Evolutionary conservation across 2,329 filamentous ascomycete species (phyloP), one percentile per base, ranked within the genome.

Genomic region (Talaromyces sp.): DNA sequence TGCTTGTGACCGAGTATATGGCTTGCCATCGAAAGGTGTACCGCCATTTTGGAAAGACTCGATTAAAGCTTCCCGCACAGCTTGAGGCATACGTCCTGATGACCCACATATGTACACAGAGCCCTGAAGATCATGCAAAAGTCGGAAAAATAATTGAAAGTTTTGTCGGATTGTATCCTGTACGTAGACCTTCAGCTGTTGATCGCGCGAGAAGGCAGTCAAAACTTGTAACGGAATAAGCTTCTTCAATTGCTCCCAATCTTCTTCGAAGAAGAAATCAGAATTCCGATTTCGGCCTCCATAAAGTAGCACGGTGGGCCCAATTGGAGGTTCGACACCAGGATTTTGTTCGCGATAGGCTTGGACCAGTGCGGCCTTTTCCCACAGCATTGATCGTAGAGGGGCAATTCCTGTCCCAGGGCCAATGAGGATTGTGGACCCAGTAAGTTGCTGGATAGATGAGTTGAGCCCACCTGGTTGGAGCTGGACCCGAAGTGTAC

Each of bases 381-480:
- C 87, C 68, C 88, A 86, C n/a, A 94, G 80, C 61, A 97, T 80
- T 4, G 88, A 84, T 3, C 92, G 86, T 65, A 96, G 85, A 0
- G 93, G 92, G 0, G 92, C 93, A 29, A 97, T 78, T 6, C 92
- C 92, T 0, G 92, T 97, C 2, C 92, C 92, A 0, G 92, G 89
- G 1, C 87, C 91, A 48, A 97, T 84, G 65, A 92, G 85, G 30
- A 96, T 77, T 7, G 92, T 81, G 0, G 91, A 88, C 6, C 69
- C 75, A 3, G 72, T 67, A 0, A 78, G 64, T 60, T 84, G 75
- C 32, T 58, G 76, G 57, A 69, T 75, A 62, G 67, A 80, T 61
- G 70, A 76, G 66, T 71, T 79, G 20, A 83, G 69, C 14, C 82
- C 74, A 56, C 81, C 77, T 68, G 80, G 74, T 75, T 81, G 73